These are phyloP conservation scores for Phytophthora rubi DNA, from an alignment of 352 stramenopile species.

Conservation along the genomic window DNA sequence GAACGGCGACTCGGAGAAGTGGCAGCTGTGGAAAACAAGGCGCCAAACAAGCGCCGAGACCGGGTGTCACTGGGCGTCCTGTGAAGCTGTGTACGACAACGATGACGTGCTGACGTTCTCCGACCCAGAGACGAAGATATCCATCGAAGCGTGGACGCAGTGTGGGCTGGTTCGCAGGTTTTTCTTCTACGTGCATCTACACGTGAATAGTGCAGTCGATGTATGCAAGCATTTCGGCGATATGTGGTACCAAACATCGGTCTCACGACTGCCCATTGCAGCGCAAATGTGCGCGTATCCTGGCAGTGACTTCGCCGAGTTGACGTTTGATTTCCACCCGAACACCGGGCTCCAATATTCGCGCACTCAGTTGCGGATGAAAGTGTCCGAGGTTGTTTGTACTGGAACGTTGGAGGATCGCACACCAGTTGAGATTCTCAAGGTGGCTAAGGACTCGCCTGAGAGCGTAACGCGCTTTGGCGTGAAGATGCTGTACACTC, in stretches of 20 bases:
- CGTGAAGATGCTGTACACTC: conserved; percentile 53
- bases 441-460: conserved; percentile 33
- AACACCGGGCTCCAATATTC: conserved; percentile 47
- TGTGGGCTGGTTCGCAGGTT: too few relatives aligned
- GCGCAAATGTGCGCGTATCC: conserved; percentile 54
- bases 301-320: conserved; percentile 66
- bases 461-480: conserved; percentile 65
- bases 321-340: conserved; percentile 69
- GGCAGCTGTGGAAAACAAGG: conserved; percentile 53
- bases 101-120: conserved; percentile 5
- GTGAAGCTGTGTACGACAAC: conserved; percentile 19
- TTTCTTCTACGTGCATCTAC: too few relatives aligned
- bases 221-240: too few relatives aligned
- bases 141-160: not conserved
- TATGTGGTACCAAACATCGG: conserved; percentile 49
- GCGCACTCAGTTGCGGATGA: conserved; percentile 38
- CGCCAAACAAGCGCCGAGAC: conserved; percentile 27
- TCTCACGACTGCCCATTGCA: conserved; percentile 35
- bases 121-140: not conserved
- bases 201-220: too few relatives aligned
- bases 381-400: conserved; percentile 53
- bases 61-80: conserved; percentile 11
- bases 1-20: conserved; percentile 41
- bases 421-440: conserved; percentile 42
- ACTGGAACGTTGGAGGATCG: conserved; percentile 39